Evolutionary conservation across 208 protist species (phyloP), one percentile per base, ranked within the genome.

Genomic region (Acanthamoeba lugdunensis): DNA sequence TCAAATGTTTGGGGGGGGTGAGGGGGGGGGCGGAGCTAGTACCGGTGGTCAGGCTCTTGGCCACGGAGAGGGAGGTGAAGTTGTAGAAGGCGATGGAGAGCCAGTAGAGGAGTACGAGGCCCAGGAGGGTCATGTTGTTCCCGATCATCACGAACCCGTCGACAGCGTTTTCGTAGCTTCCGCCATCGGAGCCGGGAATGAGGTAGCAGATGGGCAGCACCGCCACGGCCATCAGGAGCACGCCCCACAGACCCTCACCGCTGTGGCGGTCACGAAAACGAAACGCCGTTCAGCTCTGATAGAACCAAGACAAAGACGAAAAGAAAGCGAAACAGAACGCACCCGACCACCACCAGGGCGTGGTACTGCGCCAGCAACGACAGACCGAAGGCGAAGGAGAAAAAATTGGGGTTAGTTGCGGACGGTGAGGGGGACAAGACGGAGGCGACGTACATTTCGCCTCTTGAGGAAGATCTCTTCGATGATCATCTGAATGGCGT

Each of bases 11-110:
- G 4, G 7, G 13, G 16, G 16, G 1, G n/a, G 21, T 5, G 37
- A 0, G 13, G 16, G 16, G 4, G 2, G 21, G 45, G 37, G 16
- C 61, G 61, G 16, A 28, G 0, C 14, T 7, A 28, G 7, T 63
- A 87, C 79, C 79, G 4, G 79, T 87, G n/a, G 85, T 91, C 3
- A 91, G 63, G 61, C n/a, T 75, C 45, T 91, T 91, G 85, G 85
- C 63, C 21, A 91, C 85, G 21, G 85, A 67, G 23, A 91, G 41
- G 25, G 61, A 67, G 30, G 63, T 56, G 63, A 91, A 91, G 33
- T 91, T 91, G 58, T 91, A 91, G 58, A 91, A 91, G 48, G 85
- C 85, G 48, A 91, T 91, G 30, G 85, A 91, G n/a, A 91, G 54
- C 61, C 54, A 75, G 48, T 91, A 91, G 33, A 41, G 25, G 61